These are phyloP conservation scores for Panellus pusillus DNA, from an alignment of 768 basidiomycete species.

Conservation along the genomic window DNA sequence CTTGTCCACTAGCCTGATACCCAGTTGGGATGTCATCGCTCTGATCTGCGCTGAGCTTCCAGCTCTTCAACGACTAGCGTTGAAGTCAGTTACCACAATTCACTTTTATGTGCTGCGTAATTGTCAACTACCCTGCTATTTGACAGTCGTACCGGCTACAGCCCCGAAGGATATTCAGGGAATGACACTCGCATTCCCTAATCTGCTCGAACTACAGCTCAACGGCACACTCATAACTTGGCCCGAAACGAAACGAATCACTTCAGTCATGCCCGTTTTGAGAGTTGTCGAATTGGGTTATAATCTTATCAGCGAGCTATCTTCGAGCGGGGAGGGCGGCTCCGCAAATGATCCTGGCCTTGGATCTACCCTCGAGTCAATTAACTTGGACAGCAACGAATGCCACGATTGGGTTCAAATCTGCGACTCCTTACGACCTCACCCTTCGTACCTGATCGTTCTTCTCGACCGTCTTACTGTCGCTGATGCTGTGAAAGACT, in stretches of 20 bases:
- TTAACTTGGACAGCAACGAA: slow-evolving; percentile 75
- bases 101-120: slow-evolving; percentile 6
- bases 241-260: slow-evolving; percentile 58
- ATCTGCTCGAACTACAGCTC: slow-evolving; percentile 66
- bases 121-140: slow-evolving; percentile 20
- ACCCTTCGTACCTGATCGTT: slow-evolving; percentile 44
- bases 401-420: slow-evolving; percentile 57
- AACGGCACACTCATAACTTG: slow-evolving; percentile 74
- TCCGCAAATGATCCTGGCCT: slow-evolving; percentile 4
- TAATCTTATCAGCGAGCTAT: slow-evolving; percentile 48
- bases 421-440: slow-evolving; percentile 42
- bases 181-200: slow-evolving; percentile 45
- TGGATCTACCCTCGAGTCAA: slow-evolving; percentile 38
- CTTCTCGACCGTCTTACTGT: slow-evolving; percentile 9
- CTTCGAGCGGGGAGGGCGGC: background rate
- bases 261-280: slow-evolving; percentile 53
- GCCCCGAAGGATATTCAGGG: slow-evolving; percentile 33
- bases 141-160: slow-evolving; percentile 68
- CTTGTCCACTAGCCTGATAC: slow-evolving; percentile 72
- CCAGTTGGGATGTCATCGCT: slow-evolving; percentile 69
- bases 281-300: slow-evolving; percentile 67
- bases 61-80: slow-evolving; percentile 58
- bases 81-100: slow-evolving; percentile 65
- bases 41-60: slow-evolving; percentile 63
- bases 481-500: slow-evolving; percentile 43